phyloP scores from a whole-genome alignment of 2,329 filamentous ascomycete species.

The Pseudocercospora macadamiae region DNA sequence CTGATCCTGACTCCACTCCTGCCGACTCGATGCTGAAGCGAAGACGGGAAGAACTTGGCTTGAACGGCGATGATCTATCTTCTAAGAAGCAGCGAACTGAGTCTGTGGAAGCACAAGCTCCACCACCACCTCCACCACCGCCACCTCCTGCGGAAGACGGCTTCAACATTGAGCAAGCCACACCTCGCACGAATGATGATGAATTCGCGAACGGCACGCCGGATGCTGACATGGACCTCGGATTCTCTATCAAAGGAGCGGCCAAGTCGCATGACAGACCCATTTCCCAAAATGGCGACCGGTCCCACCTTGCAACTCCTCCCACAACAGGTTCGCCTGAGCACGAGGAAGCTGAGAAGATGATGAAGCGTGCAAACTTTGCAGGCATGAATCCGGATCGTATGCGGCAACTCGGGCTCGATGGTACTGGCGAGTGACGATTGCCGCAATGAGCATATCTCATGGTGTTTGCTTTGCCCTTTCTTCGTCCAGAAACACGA shows the following conservation, averaged over 20 bases:
- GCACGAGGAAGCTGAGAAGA: conserved; percentile 35
- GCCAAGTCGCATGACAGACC: conserved; percentile 25
- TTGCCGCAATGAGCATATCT: not conserved
- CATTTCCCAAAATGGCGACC: conserved; percentile 33
- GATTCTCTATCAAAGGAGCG: conserved; percentile 34
- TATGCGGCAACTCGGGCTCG: conserved; percentile 38
- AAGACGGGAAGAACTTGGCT: conserved; percentile 32
- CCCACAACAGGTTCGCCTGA: conserved; percentile 43
- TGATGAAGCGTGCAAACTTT: conserved; percentile 30
- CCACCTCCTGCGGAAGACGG: conserved; percentile 35
- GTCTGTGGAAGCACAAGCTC: conserved; percentile 34
- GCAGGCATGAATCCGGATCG: conserved; percentile 41
- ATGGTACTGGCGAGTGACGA: conserved; percentile 29
- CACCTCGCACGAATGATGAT: conserved; percentile 16
- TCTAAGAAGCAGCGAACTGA: conserved; percentile 38
- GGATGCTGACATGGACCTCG: conserved; percentile 27
- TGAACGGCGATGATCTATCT: conserved; percentile 38
- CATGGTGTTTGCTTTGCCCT: conserved; percentile 3
- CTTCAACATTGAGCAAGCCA: conserved; percentile 18
- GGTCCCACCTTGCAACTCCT: conserved; percentile 51
- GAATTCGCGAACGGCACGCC: conserved; percentile 15
- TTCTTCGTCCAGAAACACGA: not conserved
- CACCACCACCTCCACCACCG: conserved; percentile 47
- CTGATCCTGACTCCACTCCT: conserved; percentile 29
- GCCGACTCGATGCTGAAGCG: conserved; percentile 32